Conservation (phyloP, 2,329 filamentous ascomycete genomes). For the Fusarium ramigenum region DNA sequence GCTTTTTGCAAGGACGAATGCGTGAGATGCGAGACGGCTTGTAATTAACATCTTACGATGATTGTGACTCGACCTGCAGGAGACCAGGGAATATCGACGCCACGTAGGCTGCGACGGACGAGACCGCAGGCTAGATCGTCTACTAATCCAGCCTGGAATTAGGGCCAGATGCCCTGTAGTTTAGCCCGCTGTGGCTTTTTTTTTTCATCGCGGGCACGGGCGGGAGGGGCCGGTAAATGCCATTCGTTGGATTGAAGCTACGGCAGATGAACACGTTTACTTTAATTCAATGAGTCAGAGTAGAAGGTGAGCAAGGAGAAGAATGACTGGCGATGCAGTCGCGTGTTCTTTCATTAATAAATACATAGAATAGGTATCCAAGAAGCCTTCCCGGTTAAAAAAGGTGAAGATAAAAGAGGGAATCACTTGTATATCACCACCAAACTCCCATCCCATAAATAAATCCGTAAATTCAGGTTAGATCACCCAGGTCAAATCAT, state of each 20-base stretch:
- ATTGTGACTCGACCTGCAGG: background rate
- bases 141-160: background rate
- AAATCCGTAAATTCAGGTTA: background rate
- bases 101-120: background rate
- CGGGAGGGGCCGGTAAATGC: slow-evolving; percentile 13
- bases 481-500: background rate
- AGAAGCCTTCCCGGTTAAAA: slow-evolving; percentile 1
- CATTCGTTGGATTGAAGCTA: background rate
- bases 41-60: background rate
- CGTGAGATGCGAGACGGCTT: background rate
- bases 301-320: background rate
- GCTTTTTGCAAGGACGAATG: background rate
- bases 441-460: slow-evolving; percentile 24
- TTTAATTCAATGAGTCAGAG: background rate
- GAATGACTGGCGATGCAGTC: slow-evolving; percentile 20
- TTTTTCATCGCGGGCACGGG: background rate
- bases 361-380: slow-evolving; percentile 13
- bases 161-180: background rate
- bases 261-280: background rate
- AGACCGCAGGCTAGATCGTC: background rate
- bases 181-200: background rate
- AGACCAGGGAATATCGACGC: background rate
- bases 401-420: slow-evolving; percentile 1
- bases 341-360: slow-evolving; percentile 19
- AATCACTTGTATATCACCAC: slow-evolving; percentile 31